Evolutionary conservation across 805 yeast species (phyloP).

Genomic region (Ogataea paradorogensis): DNA sequence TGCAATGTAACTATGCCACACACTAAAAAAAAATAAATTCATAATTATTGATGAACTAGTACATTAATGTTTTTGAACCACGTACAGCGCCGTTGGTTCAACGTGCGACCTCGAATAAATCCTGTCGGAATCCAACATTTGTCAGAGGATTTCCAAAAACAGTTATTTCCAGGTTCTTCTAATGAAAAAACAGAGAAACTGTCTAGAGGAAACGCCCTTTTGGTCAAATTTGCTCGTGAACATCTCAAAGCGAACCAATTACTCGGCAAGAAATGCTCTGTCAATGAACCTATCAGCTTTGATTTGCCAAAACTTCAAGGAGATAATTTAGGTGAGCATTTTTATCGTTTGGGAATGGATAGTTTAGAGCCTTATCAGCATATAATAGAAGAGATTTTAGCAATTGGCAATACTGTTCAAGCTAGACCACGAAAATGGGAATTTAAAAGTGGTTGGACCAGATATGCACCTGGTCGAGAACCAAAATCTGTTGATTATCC

Average conservation of each 20-base stretch:
- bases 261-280: slow-evolving; percentile 70
- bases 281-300: slow-evolving; percentile 56
- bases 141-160: slow-evolving; percentile 53
- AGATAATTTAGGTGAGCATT: slow-evolving; percentile 75
- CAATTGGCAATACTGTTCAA: slow-evolving; percentile 31
- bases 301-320: slow-evolving; percentile 76
- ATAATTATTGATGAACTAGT: background rate
- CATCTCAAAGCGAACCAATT: slow-evolving; percentile 62
- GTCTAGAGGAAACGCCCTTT: slow-evolving; percentile 31
- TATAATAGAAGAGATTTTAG: slow-evolving; percentile 45
- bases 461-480: slow-evolving; percentile 53
- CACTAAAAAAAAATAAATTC: background rate
- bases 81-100: background rate
- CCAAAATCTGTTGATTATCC: slow-evolving; percentile 70
- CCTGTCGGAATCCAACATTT: slow-evolving; percentile 81
- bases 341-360: slow-evolving; percentile 61
- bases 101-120: slow-evolving; percentile 52
- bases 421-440: slow-evolving; percentile 53
- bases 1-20: slow-evolving; percentile 6
- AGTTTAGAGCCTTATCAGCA: slow-evolving; percentile 59
- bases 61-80: background rate
- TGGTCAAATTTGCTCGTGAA: slow-evolving; percentile 52
- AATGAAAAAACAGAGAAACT: slow-evolving; percentile 20
- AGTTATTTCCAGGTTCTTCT: slow-evolving; percentile 49
- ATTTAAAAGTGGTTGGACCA: slow-evolving; percentile 73